Percentiles rank a stretch among this genome's conserved stretches.
These are phyloP conservation scores for Astrocystis sublimbata DNA, from an alignment of 495 filamentous ascomycete species.

Conservation along the genomic window DNA sequence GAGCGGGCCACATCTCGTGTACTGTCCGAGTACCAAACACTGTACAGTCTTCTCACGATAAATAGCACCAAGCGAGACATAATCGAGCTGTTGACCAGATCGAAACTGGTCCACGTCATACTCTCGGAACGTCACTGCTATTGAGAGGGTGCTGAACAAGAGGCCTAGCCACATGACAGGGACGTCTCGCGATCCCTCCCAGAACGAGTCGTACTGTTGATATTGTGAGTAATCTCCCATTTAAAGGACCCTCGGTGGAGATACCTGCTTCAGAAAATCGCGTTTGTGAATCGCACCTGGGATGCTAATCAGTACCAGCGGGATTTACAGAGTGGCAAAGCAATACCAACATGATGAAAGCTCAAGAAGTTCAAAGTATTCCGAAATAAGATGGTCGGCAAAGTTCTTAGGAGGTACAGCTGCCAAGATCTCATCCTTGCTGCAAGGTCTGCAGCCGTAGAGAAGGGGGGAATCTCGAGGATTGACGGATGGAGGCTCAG, in stretches of 20 bases:
- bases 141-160: conserved; percentile 32
- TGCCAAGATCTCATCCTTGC: conserved; percentile 17
- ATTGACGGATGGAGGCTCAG: conserved; percentile 4
- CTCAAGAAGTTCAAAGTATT: conserved; percentile 18
- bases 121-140: conserved; percentile 16
- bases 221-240: conserved; percentile 1
- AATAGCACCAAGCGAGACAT: conserved; percentile 25
- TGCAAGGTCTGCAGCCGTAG: conserved; percentile 15
- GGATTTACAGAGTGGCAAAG: not conserved
- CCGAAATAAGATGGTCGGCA: conserved; percentile 11
- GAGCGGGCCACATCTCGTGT: conserved; percentile 42
- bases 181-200: conserved; percentile 23
- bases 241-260: not conserved
- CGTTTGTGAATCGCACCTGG: conserved; percentile 15
- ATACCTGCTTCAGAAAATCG: conserved; percentile 17
- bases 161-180: conserved; percentile 33
- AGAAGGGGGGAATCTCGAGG: conserved; percentile 20
- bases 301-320: not conserved
- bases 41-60: conserved; percentile 36
- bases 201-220: conserved; percentile 32
- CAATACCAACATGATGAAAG: conserved; percentile 16
- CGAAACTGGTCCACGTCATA: conserved; percentile 19
- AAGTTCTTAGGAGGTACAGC: conserved; percentile 15
- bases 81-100: conserved; percentile 22
- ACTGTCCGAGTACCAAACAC: conserved; percentile 41